A percentile compares a stretch with the other conserved stretches of the same genome.
phyloP scores from a whole-genome alignment of 495 filamentous ascomycete genomes.

The Trichoderma virens region DNA sequence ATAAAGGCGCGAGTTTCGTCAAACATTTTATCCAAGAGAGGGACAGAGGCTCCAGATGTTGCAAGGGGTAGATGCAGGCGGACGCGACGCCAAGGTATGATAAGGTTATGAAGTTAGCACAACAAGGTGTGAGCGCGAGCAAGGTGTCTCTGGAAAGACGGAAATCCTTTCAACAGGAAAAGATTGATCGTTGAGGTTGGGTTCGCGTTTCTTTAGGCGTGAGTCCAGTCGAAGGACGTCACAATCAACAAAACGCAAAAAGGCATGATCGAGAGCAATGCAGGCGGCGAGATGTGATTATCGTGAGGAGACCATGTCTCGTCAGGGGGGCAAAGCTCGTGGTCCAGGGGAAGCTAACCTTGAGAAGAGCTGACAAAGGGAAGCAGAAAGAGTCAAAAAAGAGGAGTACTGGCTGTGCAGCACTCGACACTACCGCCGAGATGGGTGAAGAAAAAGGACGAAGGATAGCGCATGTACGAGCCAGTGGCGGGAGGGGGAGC shows the following conservation, averaged over 20 bases:
- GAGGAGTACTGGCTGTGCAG: not conserved
- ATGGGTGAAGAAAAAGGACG: not conserved
- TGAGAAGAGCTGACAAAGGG: not conserved
- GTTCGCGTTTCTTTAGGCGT: not conserved
- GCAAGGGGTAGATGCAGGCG: not conserved
- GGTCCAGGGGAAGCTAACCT: not conserved
- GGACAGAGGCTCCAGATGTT: not conserved
- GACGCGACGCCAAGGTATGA: not conserved
- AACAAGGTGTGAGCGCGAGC: not conserved
- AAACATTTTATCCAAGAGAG: not conserved
- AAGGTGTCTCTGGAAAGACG: not conserved
- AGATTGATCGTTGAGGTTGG: not conserved
- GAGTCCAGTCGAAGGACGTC: constrained; percentile 3
- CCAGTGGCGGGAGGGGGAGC: not conserved
- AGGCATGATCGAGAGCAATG: not conserved
- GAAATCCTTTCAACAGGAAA: not conserved
- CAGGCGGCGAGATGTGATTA: not conserved
- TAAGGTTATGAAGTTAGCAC: not conserved
- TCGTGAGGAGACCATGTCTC: constrained; percentile 3
- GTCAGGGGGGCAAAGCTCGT: not conserved
- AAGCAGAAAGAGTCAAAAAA: not conserved
- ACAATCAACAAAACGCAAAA: not conserved
- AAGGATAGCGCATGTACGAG: not conserved
- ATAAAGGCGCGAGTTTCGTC: not conserved
- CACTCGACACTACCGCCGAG: not conserved